Evolutionary conservation across 305 asterid genomes (phyloP).

Genomic region (Withania somnifera): DNA sequence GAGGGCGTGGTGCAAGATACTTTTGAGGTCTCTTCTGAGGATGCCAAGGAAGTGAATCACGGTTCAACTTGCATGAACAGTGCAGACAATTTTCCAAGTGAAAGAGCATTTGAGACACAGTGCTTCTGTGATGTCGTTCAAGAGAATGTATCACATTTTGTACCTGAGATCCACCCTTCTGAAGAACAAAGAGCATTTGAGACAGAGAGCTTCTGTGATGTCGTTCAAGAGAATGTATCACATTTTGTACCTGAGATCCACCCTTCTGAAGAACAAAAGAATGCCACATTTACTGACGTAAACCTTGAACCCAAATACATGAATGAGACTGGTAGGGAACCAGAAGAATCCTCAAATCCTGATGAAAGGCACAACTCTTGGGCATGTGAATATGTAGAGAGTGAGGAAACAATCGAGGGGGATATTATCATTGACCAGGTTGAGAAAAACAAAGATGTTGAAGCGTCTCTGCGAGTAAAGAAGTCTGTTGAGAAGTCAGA

Average conservation of each 20-base stretch:
- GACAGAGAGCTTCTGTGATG: constrained; percentile 2
- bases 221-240: constrained; percentile 13
- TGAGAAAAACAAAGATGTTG: constrained; percentile 20
- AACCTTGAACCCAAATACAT: constrained; percentile 20
- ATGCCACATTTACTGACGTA: constrained; percentile 15
- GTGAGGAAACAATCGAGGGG: constrained; percentile 19
- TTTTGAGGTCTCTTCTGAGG: neutral
- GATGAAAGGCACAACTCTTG: constrained; percentile 24
- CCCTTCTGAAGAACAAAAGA: constrained; percentile 21
- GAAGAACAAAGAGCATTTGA: constrained; percentile 17
- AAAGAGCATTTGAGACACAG: constrained; percentile 6
- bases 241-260: constrained; percentile 21
- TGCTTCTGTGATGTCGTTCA: neutral
- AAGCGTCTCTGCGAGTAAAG: constrained; percentile 15
- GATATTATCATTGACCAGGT: constrained; percentile 14
- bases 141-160: constrained; percentile 21
- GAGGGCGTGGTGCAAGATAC: neutral
- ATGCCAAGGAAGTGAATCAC: neutral
- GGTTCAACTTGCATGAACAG: neutral
- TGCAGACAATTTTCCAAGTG: neutral
- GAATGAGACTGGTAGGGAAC: constrained; percentile 34
- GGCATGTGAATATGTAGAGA: constrained; percentile 23
- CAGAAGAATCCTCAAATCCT: constrained; percentile 20
- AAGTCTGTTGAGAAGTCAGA: constrained; percentile 20
- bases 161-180: constrained; percentile 22